Conservation (phyloP, 2,329 filamentous ascomycete genomes). For the Aspergillus sp. region DNA sequence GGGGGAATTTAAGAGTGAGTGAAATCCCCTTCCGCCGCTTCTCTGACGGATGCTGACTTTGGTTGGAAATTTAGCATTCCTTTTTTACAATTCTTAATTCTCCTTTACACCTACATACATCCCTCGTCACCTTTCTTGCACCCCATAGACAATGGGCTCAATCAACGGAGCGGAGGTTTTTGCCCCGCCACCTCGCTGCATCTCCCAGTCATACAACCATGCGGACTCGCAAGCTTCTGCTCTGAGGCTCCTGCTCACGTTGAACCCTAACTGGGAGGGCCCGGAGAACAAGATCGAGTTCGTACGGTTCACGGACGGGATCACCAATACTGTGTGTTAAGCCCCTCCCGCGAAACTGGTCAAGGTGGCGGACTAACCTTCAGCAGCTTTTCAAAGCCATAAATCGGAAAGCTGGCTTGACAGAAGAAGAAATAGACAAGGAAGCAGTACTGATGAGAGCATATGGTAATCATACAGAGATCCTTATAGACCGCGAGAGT, state of each 20-base stretch:
- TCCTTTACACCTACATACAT: not conserved
- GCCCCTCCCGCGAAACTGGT: not conserved
- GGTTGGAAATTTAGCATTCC: not conserved
- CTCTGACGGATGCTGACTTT: not conserved
- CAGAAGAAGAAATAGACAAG: slow-evolving; percentile 74
- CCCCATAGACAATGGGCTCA: not conserved
- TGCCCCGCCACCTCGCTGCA: slow-evolving; percentile 45
- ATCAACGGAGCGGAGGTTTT: not conserved
- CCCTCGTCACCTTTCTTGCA: not conserved
- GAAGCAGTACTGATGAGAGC: slow-evolving; percentile 87
- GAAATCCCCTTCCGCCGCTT: not conserved
- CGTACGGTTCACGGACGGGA: slow-evolving; percentile 91
- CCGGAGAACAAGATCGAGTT: slow-evolving; percentile 76
- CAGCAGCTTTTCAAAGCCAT: slow-evolving; percentile 52
- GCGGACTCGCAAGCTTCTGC: slow-evolving; percentile 77
- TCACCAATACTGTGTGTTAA: slow-evolving; percentile 79
- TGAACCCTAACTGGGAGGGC: slow-evolving; percentile 80
- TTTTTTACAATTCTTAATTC: not conserved
- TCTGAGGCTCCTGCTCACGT: slow-evolving; percentile 71
- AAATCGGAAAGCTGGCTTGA: slow-evolving; percentile 60
- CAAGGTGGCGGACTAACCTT: slow-evolving; percentile 21
- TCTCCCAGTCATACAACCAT: slow-evolving; percentile 76
- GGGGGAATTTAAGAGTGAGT: not conserved
- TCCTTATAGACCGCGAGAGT: slow-evolving; percentile 94
- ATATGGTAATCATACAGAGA: slow-evolving; percentile 90